A percentile compares a stretch with the other conserved stretches of the same genome.
Conservation (phyloP, 2,329 filamentous ascomycete species). For the Diaporthe sp. region DNA sequence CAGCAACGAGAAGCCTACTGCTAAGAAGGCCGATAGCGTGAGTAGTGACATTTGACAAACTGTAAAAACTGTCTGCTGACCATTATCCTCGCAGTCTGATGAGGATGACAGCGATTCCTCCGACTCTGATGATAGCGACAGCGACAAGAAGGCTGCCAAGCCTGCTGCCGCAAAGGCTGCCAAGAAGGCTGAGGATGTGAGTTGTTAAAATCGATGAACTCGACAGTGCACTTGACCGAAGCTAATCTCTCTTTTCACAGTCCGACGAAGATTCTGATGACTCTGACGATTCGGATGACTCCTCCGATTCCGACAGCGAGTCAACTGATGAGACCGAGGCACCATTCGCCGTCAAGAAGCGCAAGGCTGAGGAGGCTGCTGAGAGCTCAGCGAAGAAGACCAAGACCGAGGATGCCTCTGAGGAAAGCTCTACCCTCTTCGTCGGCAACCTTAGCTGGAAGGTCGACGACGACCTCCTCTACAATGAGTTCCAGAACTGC, state of each 20-base stretch:
- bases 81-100: slow-evolving; percentile 37
- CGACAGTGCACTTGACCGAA: background rate
- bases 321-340: slow-evolving; percentile 42
- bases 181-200: slow-evolving; percentile 44
- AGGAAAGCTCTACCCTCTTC: slow-evolving; percentile 79
- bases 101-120: slow-evolving; percentile 45
- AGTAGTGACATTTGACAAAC: background rate
- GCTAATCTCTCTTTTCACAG: slow-evolving; percentile 16
- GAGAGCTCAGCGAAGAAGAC: slow-evolving; percentile 74
- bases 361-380: slow-evolving; percentile 71
- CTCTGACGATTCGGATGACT: slow-evolving; percentile 48
- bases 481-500: slow-evolving; percentile 84
- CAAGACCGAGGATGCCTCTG: slow-evolving; percentile 69
- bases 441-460: slow-evolving; percentile 93
- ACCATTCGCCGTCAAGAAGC: slow-evolving; percentile 71
- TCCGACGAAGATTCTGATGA: slow-evolving; percentile 46
- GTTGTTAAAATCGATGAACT: background rate
- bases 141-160: slow-evolving; percentile 48
- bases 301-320: slow-evolving; percentile 53
- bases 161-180: slow-evolving; percentile 45
- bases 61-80: background rate
- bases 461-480: slow-evolving; percentile 86
- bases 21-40: slow-evolving; percentile 43
- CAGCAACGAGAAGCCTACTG: slow-evolving; percentile 43
- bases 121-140: slow-evolving; percentile 49